Evolutionary conservation across 2,329 filamentous ascomycete genomes (phyloP), one percentile per base, ranked within the genome.

Genomic region (Davidsoniella virescens): DNA sequence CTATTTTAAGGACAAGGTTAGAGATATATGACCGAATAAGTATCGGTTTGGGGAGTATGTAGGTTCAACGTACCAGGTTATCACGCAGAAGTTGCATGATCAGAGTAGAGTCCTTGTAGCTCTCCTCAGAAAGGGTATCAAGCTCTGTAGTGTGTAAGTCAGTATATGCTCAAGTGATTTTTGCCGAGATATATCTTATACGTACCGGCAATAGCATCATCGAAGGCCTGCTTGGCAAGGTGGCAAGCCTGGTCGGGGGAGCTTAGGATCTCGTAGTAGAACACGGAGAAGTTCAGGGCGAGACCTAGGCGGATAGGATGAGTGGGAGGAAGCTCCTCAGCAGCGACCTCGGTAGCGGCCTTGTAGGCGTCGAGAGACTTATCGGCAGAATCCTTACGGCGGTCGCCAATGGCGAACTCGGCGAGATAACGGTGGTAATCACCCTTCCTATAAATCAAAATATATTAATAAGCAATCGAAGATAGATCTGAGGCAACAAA

Each of bases 241-340:
- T 94, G 88, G 82, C 90, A 95, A 65, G 88, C 90, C 73, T 93
- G 90, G 68, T 96, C 92, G 57, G 90, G 90, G 41, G 90, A 87
- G 77, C 96, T 98, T 63, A 96, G 77, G 67, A 96, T 98, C 80
- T 98, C 92, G 70, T 98, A 98, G 82, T 96, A 96, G 78, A 95
- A 96, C 64, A 95, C 88, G 58, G 88, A 94, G 80, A 96, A 95
- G 83, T 95, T 96, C 61, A 96, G 81, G 59, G 90, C 90, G 63
- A 96, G 83, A 68, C 90, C 90, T 58, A 96, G 86, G 63, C 90
- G 88, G 73, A 96, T 96, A 62, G 90, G 90, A 77, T 96, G 90
- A 55, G 92, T 96, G 56, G 90, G 90, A 56, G 90, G 90, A 61
- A 96, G 82, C 71, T 96, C 90, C 58, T 86, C 94, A 76, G 95